A percentile compares a stretch with the other conserved stretches of the same genome.
These are phyloP conservation scores for Coniochaeta pulveracea DNA, from an alignment of 2,329 filamentous ascomycete genomes.

Conservation along the genomic window DNA sequence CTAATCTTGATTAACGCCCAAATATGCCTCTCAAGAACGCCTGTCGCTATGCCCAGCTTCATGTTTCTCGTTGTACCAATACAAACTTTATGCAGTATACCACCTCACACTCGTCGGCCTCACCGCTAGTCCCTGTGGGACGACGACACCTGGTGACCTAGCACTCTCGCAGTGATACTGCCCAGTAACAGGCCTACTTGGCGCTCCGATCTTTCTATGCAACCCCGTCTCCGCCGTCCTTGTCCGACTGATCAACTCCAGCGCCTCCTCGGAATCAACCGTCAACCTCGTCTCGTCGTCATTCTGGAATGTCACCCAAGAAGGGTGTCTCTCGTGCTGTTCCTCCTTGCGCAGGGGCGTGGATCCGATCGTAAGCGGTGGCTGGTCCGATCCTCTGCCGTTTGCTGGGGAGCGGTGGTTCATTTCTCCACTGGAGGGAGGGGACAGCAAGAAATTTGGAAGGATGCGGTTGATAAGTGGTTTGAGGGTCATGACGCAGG, in stretches of 20 bases:
- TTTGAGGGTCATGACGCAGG: conserved; percentile 24
- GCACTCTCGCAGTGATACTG: too few species aligned
- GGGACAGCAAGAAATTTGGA: conserved; percentile 6
- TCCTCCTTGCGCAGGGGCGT: conserved; percentile 1
- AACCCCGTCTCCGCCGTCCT: background rate
- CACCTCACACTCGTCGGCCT: too few species aligned
- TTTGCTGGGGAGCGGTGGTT: background rate
- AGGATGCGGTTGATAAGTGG: conserved; percentile 19
- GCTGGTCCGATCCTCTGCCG: background rate
- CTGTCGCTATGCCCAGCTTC: too few species aligned
- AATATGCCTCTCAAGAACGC: too few species aligned
- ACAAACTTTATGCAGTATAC: too few species aligned
- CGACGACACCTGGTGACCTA: too few species aligned
- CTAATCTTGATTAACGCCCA: too few species aligned
- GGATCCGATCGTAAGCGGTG: conserved; percentile 2
- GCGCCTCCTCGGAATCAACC: background rate
- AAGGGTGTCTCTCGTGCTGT: background rate
- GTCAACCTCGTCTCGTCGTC: background rate
- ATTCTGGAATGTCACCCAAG: background rate
- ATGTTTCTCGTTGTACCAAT: too few species aligned
- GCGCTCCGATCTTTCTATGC: background rate
- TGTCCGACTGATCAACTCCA: background rate
- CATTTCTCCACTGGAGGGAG: background rate
- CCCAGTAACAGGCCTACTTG: conserved; percentile 1
- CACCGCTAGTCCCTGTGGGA: too few species aligned